Conservation (phyloP, 768 basidiomycete genomes). For the Boletus bicolor region DNA sequence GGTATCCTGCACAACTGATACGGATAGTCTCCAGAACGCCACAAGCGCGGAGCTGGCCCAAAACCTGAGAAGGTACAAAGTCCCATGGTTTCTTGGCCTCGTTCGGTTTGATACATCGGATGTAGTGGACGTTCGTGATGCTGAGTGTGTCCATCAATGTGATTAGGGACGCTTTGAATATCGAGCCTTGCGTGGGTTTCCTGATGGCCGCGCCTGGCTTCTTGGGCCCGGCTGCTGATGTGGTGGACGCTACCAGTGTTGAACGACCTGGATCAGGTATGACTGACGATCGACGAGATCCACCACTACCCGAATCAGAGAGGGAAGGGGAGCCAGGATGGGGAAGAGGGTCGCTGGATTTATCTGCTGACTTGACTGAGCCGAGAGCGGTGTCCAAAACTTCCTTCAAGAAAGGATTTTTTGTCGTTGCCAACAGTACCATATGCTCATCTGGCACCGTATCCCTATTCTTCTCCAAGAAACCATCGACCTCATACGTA, state of each 20-base stretch:
- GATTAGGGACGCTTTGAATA: slow-evolving; percentile 94
- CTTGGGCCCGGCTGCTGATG: slow-evolving; percentile 44
- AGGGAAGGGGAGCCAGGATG: slow-evolving; percentile 71
- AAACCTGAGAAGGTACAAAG: slow-evolving; percentile 91
- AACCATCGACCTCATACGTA: slow-evolving; percentile 97
- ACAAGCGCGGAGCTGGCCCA: slow-evolving; percentile 93
- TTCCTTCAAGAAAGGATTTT: slow-evolving; percentile 91
- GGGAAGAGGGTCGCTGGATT: slow-evolving; percentile 38
- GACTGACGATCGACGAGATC: slow-evolving; percentile 77
- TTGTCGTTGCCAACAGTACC: slow-evolving; percentile 77
- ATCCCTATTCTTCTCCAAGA: slow-evolving; percentile 98
- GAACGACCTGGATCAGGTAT: slow-evolving; percentile 86
- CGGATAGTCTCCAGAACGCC: slow-evolving; percentile 99
- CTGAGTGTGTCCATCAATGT: slow-evolving; percentile 96
- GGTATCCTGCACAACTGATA: slow-evolving; percentile 98
- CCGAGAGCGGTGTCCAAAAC: slow-evolving; percentile 88
- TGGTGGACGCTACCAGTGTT: slow-evolving; percentile 56
- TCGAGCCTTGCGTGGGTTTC: slow-evolving; percentile 97
- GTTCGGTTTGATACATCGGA: slow-evolving; percentile 99
- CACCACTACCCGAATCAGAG: slow-evolving; percentile 74
- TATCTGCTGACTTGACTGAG: slow-evolving; percentile 62
- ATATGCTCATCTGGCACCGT: slow-evolving; percentile 99
- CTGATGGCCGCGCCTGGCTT: slow-evolving; percentile 66
- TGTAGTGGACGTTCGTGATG: slow-evolving; percentile 98
- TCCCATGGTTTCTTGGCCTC: slow-evolving; percentile 97